Evolutionary conservation across 108 stramenopile genomes (phyloP), one percentile per base, ranked within the genome.

Genomic region (Nitzschia palea): DNA sequence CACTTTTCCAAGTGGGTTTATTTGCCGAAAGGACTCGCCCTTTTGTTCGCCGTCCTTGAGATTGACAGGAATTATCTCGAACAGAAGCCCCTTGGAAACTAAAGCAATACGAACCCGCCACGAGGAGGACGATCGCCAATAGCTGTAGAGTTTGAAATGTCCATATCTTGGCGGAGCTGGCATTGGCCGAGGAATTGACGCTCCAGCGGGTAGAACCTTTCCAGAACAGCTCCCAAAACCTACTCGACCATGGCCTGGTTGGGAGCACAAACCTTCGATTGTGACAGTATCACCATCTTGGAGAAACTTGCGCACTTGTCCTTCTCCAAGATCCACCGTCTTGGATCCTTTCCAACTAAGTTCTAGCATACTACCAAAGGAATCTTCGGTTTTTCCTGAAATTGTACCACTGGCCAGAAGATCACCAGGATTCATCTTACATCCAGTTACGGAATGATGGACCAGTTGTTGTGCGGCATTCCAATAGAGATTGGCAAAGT

Each of bases 371-470:
- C 86, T 88, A 3, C 96, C 94, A 64, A 83, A 91, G 29, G 80
- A 79, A 40, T 60, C 47, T 0, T 77, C 74, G 25, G 83, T 78
- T 33, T 44, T 47, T 22, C 94, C 94, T 40, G 85, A 86, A 58
- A 97, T 95, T 12, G 96, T 97, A 3, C 96, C 96, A 29, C 78
- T 86, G 22, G 88, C 96, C 8, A 95, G 61, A 32, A 95, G 65
- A 71, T 97, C 95, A 20, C 97, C 97, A 22, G 97, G 72, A 17
- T 67, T 78, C 89, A 97, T 90, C 9, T 80, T 62, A 72, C 93
- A 95, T 9, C 97, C 97, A 1, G 94, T 92, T 17, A 94, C 86
- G 40, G 92, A 78, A 74, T 97, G 97, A 71, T 97, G 97, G 14
- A 83, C 89, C 31, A 97, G 74, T 70, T 95, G 95, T 73, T 97